phyloP scores from a whole-genome alignment of 106 monocot genomes.

The Phalaenopsis equestris region DNA sequence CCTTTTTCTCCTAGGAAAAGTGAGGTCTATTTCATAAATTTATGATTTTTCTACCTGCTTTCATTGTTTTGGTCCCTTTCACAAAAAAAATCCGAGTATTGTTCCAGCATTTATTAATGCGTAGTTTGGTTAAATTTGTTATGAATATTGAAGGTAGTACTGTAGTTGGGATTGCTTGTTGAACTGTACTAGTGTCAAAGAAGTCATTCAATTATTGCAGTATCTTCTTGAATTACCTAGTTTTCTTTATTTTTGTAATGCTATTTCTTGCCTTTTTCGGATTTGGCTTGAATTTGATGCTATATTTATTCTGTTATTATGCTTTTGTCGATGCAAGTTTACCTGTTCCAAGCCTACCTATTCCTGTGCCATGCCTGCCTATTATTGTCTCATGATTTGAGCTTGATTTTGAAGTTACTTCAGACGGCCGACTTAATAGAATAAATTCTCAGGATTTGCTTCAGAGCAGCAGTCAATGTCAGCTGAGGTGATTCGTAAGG shows the following conservation, averaged over 20 bases:
- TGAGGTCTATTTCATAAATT: neutral
- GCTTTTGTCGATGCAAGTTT: neutral
- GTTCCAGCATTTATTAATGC: neutral
- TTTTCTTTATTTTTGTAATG: neutral
- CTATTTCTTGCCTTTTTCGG: neutral
- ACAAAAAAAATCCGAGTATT: neutral
- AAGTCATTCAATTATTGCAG: neutral
- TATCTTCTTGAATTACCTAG: neutral
- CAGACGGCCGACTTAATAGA: neutral
- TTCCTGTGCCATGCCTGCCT: neutral
- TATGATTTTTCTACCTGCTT: neutral
- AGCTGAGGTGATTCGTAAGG: slow-evolving; percentile 21
- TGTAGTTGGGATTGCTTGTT: slow-evolving; percentile 2
- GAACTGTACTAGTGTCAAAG: neutral
- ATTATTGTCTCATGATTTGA: neutral
- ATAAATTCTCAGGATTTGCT: slow-evolving; percentile 17
- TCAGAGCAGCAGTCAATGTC: slow-evolving; percentile 24
- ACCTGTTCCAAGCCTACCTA: neutral
- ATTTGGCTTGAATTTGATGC: neutral
- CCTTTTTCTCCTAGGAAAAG: neutral
- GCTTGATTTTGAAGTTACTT: neutral
- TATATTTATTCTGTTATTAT: neutral
- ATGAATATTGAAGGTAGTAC: neutral
- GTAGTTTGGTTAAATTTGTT: neutral
- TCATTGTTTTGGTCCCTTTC: neutral